These are phyloP conservation scores for Rauvolfia tetraphylla DNA, from an alignment of 257 asterid genomes.

Conservation along the genomic window DNA sequence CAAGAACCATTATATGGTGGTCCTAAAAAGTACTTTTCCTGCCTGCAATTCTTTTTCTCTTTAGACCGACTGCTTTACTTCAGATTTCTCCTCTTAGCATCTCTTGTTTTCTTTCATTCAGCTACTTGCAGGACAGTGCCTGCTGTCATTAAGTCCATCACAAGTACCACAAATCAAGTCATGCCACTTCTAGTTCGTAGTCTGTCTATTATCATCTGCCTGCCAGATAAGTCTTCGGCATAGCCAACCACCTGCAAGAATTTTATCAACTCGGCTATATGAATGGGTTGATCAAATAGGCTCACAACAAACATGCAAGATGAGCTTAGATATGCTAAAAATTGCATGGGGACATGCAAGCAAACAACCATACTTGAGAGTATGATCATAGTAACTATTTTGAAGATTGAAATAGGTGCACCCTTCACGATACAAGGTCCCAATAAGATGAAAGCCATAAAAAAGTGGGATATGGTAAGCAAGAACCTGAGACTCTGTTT, in stretches of 20 bases:
- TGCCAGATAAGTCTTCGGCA: slow-evolving; percentile 89
- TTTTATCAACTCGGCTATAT: background rate
- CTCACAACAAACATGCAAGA: background rate
- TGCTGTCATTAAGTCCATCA: background rate
- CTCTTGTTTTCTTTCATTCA: background rate
- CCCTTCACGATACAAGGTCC: slow-evolving; percentile 4
- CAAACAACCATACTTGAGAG: background rate
- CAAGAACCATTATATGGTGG: background rate
- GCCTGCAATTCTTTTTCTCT: background rate
- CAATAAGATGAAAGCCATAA: slow-evolving; percentile 15
- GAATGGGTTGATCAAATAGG: background rate
- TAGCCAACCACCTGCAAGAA: slow-evolving; percentile 79
- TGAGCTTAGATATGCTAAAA: background rate
- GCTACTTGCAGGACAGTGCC: background rate
- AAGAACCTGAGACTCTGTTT: slow-evolving; percentile 88
- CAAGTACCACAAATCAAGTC: slow-evolving; percentile 24
- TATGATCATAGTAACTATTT: background rate
- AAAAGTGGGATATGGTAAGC: slow-evolving; percentile 12
- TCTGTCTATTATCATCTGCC: slow-evolving; percentile 94
- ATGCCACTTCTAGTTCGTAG: slow-evolving; percentile 69
- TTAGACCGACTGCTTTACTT: background rate
- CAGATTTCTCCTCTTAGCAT: background rate
- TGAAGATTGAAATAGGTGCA: background rate
- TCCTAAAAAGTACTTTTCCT: background rate
- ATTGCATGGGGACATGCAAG: background rate